Percentiles rank a stretch among this genome's conserved stretches.
These are phyloP conservation scores for Noccaea bulbosa DNA, from an alignment of 345 rosid species.

Conservation along the genomic window DNA sequence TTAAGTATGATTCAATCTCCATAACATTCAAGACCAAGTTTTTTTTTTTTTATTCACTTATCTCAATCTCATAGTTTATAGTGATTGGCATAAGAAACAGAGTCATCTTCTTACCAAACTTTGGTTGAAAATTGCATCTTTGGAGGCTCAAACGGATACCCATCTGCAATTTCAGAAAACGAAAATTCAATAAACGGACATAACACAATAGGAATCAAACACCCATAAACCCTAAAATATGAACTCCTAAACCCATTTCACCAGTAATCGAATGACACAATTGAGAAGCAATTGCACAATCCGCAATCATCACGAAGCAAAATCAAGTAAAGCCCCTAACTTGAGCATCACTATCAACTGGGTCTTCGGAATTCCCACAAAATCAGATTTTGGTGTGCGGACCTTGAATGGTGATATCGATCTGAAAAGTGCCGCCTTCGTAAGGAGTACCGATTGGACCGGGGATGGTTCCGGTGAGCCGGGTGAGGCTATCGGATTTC, in stretches of 20 bases:
- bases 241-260: neutral
- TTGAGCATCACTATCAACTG: neutral
- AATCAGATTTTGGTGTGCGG: neutral
- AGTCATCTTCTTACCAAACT: constrained; percentile 78
- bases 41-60: neutral
- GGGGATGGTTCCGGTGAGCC: constrained; percentile 77
- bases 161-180: constrained; percentile 62
- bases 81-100: constrained; percentile 3
- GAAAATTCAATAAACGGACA: neutral
- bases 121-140: constrained; percentile 95
- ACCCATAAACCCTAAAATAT: constrained; percentile 12
- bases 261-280: neutral
- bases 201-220: neutral
- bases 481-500: constrained; percentile 72
- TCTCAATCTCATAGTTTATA: neutral
- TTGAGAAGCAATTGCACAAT: neutral
- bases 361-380: neutral
- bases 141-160: constrained; percentile 99
- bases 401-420: constrained; percentile 88
- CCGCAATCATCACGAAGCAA: constrained; percentile 25
- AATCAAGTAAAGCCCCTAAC: constrained; percentile 14
- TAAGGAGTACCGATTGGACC: constrained; percentile 92
- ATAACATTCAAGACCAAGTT: neutral
- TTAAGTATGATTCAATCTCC: constrained; percentile 4
- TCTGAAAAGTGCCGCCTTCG: constrained; percentile 88